These are phyloP conservation scores for Trametes coccinea DNA, from an alignment of 768 basidiomycete genomes.

Conservation along the genomic window DNA sequence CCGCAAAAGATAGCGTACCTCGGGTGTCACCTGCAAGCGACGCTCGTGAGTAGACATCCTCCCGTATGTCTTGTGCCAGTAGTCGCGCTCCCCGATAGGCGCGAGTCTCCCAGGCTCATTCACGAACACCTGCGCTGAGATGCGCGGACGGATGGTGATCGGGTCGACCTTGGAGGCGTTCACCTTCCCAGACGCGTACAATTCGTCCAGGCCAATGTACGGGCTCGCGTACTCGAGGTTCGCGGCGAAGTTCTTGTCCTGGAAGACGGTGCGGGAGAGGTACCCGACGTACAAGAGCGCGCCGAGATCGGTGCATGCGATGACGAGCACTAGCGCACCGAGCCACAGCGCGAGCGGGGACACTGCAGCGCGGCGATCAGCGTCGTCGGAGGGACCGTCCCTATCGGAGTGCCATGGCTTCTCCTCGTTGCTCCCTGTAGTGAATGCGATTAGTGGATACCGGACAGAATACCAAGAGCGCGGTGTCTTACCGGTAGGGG, in stretches of 20 bases:
- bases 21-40: not conserved
- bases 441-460: not conserved
- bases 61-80: slow-evolving; percentile 5
- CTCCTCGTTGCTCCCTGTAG: not conserved
- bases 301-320: slow-evolving; percentile 7
- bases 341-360: slow-evolving; percentile 4
- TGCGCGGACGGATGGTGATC: slow-evolving; percentile 14
- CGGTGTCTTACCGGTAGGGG: not conserved
- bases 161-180: slow-evolving; percentile 9
- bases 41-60: slow-evolving; percentile 8
- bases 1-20: not conserved
- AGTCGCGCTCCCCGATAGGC: slow-evolving; percentile 11
- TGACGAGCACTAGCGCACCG: slow-evolving; percentile 3
- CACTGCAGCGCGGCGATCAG: not conserved
- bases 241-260: slow-evolving; percentile 1
- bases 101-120: slow-evolving; percentile 6
- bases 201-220: slow-evolving; percentile 16
- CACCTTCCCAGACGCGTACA: slow-evolving; percentile 5
- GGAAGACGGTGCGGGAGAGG: slow-evolving; percentile 11
- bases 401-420: not conserved
- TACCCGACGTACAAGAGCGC: slow-evolving; percentile 7
- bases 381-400: not conserved
- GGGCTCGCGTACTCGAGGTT: slow-evolving; percentile 15
- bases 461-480: not conserved
- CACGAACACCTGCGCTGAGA: slow-evolving; percentile 16